Evolutionary conservation across 495 filamentous ascomycete species (phyloP).

Genomic region (Cudoniella acicularis): DNA sequence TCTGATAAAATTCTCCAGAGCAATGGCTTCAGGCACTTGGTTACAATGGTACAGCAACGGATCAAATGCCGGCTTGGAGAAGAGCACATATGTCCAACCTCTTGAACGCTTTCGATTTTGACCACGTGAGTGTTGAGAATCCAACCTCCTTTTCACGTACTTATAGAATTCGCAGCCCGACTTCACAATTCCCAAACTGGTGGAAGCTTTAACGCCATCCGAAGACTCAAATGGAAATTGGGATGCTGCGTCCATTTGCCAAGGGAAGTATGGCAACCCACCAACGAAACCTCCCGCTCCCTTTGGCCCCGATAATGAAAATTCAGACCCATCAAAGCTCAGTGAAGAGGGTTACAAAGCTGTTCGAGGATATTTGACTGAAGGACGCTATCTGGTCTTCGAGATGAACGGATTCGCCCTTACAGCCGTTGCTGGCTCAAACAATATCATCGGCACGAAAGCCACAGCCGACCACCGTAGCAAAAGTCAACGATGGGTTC

Average conservation of each 20-base stretch:
- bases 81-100: constrained; percentile 33
- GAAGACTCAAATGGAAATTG: background rate
- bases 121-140: constrained; percentile 9
- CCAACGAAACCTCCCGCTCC: constrained; percentile 40
- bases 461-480: constrained; percentile 34
- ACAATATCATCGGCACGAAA: background rate
- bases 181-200: background rate
- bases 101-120: constrained; percentile 32
- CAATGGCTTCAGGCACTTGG: constrained; percentile 36
- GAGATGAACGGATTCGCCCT: constrained; percentile 60
- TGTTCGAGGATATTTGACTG: constrained; percentile 45
- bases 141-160: too few species aligned
- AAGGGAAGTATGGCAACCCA: constrained; percentile 31
- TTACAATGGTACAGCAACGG: constrained; percentile 21
- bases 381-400: constrained; percentile 62
- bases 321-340: constrained; percentile 9
- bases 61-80: constrained; percentile 27
- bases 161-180: constrained; percentile 13
- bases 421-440: background rate
- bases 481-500: constrained; percentile 45
- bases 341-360: constrained; percentile 48
- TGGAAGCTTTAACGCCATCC: background rate
- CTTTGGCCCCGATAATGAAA: constrained; percentile 30
- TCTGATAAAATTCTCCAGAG: too few species aligned
- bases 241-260: constrained; percentile 24